Base-by-base conservation (phyloP, 2,329 filamentous ascomycete species). In the Colletotrichum australisinense region DNA sequence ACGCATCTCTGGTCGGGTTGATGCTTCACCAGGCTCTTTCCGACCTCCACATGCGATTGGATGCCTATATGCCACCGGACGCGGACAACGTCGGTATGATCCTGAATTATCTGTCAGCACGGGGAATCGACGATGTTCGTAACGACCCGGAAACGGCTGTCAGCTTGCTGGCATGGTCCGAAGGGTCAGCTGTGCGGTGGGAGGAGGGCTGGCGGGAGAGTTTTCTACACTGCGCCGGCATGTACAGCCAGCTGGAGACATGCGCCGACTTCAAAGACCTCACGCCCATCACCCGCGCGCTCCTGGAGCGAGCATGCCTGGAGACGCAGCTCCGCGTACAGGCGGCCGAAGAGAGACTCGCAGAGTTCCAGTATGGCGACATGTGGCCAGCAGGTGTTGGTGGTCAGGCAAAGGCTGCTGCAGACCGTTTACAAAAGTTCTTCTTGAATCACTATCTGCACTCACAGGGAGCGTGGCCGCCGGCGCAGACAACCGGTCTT, bases 181-280 rank as follows among this genome's bases (percentile, higher is more conserved):
- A 94, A 76, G 85, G 85, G n/a, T 84, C 87, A 2, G 86, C 84
- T 22, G 88, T 93, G 9, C 86, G 86, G 5, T 93, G 92, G 91
- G 87, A 90, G 57, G 89, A 92, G 75, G 91, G 92, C 1, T 94
- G 92, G 86, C 86, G 88, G 19, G 92, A 94, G 79, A 87, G 88
- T 30, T 94, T 93, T 76, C 84, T 90, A 7, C 92, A 94, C 78
- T 89, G 90, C 75, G 88, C 88, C 3, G 93, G 93, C 30, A 90
- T 93, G 87, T 91, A 88, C 78, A 84, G 79, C 57, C 84, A 81
- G 28, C 80, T 91, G n/a, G 88, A 91, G 74, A 76, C 77, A 4
- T 86, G 84, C 26, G 81, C 86, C 12, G 91, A 93, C 76, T 93
- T 88, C 79, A 86, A 85, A 70, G 81, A 84, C 59, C 81, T 93